Percentiles rank a stretch among this genome's conserved stretches.
phyloP scores from a whole-genome alignment of 208 protist species.

The Leishmania major region DNA sequence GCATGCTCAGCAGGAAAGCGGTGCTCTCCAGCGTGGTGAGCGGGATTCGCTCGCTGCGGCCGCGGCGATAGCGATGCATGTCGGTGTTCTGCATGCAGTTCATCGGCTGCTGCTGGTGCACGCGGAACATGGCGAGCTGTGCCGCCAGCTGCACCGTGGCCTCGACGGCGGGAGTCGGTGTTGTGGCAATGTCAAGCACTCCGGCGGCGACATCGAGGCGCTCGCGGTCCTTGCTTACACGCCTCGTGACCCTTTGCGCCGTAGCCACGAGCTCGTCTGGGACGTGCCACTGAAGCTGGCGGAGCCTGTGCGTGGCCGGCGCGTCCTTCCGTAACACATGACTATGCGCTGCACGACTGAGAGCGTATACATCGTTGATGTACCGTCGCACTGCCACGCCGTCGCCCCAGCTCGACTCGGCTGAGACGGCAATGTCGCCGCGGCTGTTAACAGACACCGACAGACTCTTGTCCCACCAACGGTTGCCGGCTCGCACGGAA shows the following conservation, averaged over 20 bases:
- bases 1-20: slow-evolving; percentile 57
- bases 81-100: slow-evolving; percentile 52
- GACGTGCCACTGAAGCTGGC: slow-evolving; percentile 57
- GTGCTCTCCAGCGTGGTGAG: slow-evolving; percentile 55
- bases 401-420: slow-evolving; percentile 85
- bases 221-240: slow-evolving; percentile 39
- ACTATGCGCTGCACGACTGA: slow-evolving; percentile 40
- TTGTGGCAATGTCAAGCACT: slow-evolving; percentile 33
- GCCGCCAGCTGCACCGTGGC: slow-evolving; percentile 31
- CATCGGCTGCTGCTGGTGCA: slow-evolving; percentile 61
- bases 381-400: slow-evolving; percentile 69
- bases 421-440: slow-evolving; percentile 62
- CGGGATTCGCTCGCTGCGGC: slow-evolving; percentile 61
- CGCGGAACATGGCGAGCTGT: slow-evolving; percentile 81
- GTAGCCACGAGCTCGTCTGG: slow-evolving; percentile 40
- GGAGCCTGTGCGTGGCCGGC: slow-evolving; percentile 36
- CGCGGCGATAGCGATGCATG: slow-evolving; percentile 69
- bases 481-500: slow-evolving; percentile 45
- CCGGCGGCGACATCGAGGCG: slow-evolving; percentile 53
- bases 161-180: neutral
- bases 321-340: slow-evolving; percentile 28
- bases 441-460: slow-evolving; percentile 65
- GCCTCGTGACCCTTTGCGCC: slow-evolving; percentile 29
- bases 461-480: slow-evolving; percentile 92
- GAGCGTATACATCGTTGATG: slow-evolving; percentile 67